These are phyloP conservation scores for Pulveroboletus sp. DNA, from an alignment of 768 basidiomycete genomes.

Conservation along the genomic window DNA sequence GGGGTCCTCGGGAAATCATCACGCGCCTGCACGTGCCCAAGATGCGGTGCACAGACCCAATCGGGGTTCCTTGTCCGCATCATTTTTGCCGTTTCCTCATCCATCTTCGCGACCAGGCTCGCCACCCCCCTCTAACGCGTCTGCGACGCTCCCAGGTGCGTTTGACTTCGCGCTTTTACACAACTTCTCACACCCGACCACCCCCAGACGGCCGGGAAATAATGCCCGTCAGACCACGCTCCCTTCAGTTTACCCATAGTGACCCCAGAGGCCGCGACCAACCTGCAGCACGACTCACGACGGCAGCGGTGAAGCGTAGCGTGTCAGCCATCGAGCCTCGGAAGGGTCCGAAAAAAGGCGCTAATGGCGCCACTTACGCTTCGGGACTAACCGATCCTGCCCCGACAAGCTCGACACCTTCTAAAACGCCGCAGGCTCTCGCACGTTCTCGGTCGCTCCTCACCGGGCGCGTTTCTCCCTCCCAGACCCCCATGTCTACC, in stretches of 20 bases:
- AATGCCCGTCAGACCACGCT: slow-evolving; percentile 14
- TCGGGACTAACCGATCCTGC: slow-evolving; percentile 18
- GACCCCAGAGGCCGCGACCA: slow-evolving; percentile 15
- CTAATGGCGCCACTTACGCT: slow-evolving; percentile 15
- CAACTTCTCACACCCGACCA: neutral
- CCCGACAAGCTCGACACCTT: slow-evolving; percentile 1
- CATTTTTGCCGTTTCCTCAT: slow-evolving; percentile 32
- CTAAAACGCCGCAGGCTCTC: slow-evolving; percentile 10
- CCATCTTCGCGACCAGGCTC: slow-evolving; percentile 20
- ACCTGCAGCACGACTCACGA: slow-evolving; percentile 1
- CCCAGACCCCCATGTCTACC: slow-evolving; percentile 9
- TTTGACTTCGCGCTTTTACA: neutral
- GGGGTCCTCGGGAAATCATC: slow-evolving; percentile 24
- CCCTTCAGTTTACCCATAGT: slow-evolving; percentile 20
- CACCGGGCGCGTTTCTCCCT: slow-evolving; percentile 9
- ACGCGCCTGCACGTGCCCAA: slow-evolving; percentile 18
- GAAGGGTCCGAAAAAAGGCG: slow-evolving; percentile 9
- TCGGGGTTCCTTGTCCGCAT: slow-evolving; percentile 17
- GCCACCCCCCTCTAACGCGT: slow-evolving; percentile 21
- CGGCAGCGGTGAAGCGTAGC: slow-evolving; percentile 26
- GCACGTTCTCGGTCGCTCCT: slow-evolving; percentile 18
- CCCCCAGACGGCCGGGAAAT: slow-evolving; percentile 17
- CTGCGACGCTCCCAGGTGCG: slow-evolving; percentile 27
- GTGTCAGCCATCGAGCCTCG: slow-evolving; percentile 23
- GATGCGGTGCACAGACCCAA: slow-evolving; percentile 5